phyloP scores from a whole-genome alignment of 371 early-diverging fungal genomes.

The Actinomucor elegans region DNA sequence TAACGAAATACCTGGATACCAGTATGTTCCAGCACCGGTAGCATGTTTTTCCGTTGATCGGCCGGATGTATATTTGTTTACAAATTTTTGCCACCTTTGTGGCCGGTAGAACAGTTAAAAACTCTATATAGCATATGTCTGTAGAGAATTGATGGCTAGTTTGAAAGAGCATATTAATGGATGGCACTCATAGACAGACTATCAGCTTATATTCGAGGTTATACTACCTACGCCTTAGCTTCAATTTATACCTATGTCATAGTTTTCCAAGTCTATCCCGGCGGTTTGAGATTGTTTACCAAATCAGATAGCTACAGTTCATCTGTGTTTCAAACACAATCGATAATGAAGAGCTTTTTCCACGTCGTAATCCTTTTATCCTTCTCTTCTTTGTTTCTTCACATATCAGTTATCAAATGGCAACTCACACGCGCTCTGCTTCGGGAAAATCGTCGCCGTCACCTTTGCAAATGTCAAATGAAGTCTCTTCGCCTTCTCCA shows the following conservation, averaged over 20 bases:
- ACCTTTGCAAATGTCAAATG: slow-evolving; percentile 4
- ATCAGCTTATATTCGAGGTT: no score
- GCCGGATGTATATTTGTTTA: slow-evolving; percentile 1
- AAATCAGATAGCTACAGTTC: neutral
- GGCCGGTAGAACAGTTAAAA: neutral
- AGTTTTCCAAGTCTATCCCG: no score
- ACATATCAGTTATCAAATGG: neutral
- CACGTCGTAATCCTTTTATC: neutral
- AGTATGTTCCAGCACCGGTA: no score
- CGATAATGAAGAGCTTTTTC: neutral
- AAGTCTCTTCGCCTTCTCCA: neutral
- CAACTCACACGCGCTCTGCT: neutral
- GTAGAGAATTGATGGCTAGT: no score
- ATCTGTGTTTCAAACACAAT: slow-evolving; percentile 8
- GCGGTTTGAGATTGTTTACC: slow-evolving; percentile 1
- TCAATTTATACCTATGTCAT: no score
- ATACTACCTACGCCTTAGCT: no score
- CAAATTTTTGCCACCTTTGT: neutral
- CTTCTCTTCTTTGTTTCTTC: neutral
- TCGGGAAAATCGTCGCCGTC: neutral
- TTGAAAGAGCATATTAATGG: no score
- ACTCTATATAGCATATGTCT: no score
- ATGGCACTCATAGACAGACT: no score
- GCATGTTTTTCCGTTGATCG: slow-evolving; percentile 7
- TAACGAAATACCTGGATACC: no score